Base-by-base conservation (phyloP, 371 early-diverging fungal genomes). In the Encephalitozoon cuniculi region DNA sequence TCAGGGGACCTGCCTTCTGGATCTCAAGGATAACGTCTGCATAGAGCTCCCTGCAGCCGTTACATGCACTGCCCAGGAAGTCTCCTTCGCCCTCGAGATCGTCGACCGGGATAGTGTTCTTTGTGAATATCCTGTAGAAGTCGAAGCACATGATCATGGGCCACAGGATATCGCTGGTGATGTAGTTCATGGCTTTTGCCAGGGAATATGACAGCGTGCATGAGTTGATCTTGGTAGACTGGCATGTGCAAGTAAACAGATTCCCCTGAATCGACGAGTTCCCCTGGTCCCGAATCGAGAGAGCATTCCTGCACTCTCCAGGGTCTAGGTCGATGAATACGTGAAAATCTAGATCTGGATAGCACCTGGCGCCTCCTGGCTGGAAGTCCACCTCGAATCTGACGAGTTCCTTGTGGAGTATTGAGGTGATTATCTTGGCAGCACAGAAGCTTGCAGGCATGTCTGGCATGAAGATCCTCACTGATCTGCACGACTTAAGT, bases 341-440 rank as follows among this genome's bases (percentile, higher is more conserved):
- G 18, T 40, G 15, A 2, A 46, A 21, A 32, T 39, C 67, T 28
- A 6, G 4, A 18, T 34, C 41, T 12, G 28, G 18, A 5, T 46
- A 7, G 23, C 7, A 18, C 28, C 15, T 34, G 32, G 15, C 40
- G 5, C 15, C n/a, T 51, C 15, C 67, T n/a, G 34, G 44, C 0
- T 51, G 21, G 40, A 73, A 64, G 2, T 30, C 28, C 15, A 73
- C 52, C 39, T 73, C 74, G 26, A 64, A 59, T 39, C 65, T 63
- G 28, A 73, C 65, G 0, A 64, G 30, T 40, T 73, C 74, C 21
- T 53, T 73, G 28, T 41, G 39, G 23, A 73, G 65, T 6, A 73
- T 32, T 23, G 32, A 21, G 25, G 66, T 53, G 25, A 73, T 53
- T 37, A 73, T 64, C 12, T 65, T 64, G 9, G 65, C 40, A 8